Percentiles rank a stretch among this genome's conserved stretches.
phyloP scores from a whole-genome alignment of 1,284 basidiomycete genomes.

The Leccinum cinnamomeum region DNA sequence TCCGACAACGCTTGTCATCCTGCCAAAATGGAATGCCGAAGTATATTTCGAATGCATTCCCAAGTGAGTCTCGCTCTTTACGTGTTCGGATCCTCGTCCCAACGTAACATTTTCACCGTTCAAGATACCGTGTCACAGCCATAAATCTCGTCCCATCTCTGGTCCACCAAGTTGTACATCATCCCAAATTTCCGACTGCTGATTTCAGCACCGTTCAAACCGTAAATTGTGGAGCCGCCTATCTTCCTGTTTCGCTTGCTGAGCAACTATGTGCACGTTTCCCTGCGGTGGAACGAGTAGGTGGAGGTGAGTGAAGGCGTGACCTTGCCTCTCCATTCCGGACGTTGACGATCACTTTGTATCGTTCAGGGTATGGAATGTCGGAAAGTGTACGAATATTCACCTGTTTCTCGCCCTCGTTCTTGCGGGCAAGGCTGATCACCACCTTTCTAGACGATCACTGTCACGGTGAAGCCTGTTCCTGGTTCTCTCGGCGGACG shows the following conservation, averaged over 20 bases:
- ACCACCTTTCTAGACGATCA: slow-evolving; percentile 50
- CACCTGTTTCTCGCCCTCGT: not conserved
- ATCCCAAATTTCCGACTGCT: slow-evolving; percentile 46
- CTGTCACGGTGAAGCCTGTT: slow-evolving; percentile 45
- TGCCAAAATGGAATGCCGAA: slow-evolving; percentile 61
- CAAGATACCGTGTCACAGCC: slow-evolving; percentile 52
- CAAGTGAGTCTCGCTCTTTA: slow-evolving; percentile 37
- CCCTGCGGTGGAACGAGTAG: slow-evolving; percentile 37
- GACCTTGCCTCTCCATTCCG: not conserved
- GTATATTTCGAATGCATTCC: slow-evolving; percentile 42
- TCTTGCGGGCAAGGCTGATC: not conserved
- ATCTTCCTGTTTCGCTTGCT: slow-evolving; percentile 58
- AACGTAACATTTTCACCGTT: not conserved
- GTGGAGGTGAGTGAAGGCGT: slow-evolving; percentile 46
- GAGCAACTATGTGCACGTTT: slow-evolving; percentile 42
- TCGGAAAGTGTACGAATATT: slow-evolving; percentile 61
- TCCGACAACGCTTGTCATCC: slow-evolving; percentile 50
- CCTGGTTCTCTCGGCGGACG: slow-evolving; percentile 49
- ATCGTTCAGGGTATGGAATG: slow-evolving; percentile 64
- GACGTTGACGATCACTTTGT: not conserved
- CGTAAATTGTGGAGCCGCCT: slow-evolving; percentile 60
- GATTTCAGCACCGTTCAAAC: slow-evolving; percentile 54
- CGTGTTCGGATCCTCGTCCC: not conserved
- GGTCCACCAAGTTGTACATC: slow-evolving; percentile 62
- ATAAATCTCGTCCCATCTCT: slow-evolving; percentile 63